Evolutionary conservation across 352 stramenopile genomes (phyloP).

Genomic region (Globisporangium echinulatum): DNA sequence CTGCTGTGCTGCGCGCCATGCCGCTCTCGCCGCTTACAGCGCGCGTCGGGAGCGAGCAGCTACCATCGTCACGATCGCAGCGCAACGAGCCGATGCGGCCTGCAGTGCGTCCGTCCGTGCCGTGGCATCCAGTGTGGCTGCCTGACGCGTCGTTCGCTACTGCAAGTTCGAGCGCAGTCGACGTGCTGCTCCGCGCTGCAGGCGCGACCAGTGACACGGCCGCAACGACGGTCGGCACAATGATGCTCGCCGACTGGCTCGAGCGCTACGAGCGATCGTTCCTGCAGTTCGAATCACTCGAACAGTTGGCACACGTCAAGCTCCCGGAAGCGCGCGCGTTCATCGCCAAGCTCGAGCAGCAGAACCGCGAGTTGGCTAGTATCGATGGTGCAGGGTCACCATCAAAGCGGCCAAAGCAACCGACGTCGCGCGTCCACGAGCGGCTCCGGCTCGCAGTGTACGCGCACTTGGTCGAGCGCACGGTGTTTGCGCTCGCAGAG

Average conservation of each 20-base stretch:
- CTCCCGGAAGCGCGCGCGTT: constrained; percentile 39
- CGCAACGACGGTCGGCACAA: constrained; percentile 11
- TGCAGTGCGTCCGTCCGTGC: constrained; percentile 2
- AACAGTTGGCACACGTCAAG: constrained; percentile 40
- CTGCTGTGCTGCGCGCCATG: constrained; percentile 17
- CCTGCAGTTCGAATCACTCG: constrained; percentile 40
- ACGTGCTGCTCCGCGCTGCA: constrained; percentile 4
- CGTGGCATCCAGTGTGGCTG: constrained; percentile 33
- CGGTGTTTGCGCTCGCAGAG: constrained; percentile 26
- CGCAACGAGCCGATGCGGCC: constrained; percentile 2
- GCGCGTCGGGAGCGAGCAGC: neutral
- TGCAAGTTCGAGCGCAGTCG: constrained; percentile 3
- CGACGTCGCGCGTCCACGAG: constrained; percentile 26
- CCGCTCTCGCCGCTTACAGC: constrained; percentile 24
- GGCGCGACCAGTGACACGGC: constrained; percentile 1
- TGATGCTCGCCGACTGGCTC: constrained; percentile 37
- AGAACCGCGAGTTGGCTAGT: constrained; percentile 1
- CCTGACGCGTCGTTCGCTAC: neutral
- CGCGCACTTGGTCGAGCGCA: constrained; percentile 35
- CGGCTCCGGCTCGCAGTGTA: constrained; percentile 39
- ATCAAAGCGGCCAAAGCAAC: neutral
- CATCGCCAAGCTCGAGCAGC: constrained; percentile 31
- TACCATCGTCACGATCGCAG: neutral
- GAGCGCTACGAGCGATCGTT: constrained; percentile 37
- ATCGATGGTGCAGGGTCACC: neutral